These are phyloP conservation scores for Xylaria grammica DNA, from an alignment of 495 filamentous ascomycete species.

Conservation along the genomic window DNA sequence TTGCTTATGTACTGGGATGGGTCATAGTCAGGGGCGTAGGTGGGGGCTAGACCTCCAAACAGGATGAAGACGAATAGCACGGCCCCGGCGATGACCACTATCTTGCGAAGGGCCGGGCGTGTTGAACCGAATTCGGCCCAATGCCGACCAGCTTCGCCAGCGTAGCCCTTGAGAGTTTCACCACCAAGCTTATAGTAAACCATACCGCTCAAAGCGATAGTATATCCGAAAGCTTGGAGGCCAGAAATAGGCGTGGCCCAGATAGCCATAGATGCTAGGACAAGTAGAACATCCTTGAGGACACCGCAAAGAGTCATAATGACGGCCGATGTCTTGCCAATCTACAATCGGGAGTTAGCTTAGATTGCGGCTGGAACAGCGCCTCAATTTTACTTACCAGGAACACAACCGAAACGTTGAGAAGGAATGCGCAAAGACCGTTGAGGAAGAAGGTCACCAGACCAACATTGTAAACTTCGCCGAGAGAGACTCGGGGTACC, in stretches of 20 bases:
- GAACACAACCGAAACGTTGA: conserved; percentile 95
- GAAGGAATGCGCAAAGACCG: conserved; percentile 79
- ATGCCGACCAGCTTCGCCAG: conserved; percentile 67
- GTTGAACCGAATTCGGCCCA: conserved; percentile 88
- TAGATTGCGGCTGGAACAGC: not conserved
- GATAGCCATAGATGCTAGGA: conserved; percentile 85
- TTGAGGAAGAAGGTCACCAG: conserved; percentile 77
- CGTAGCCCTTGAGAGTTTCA: conserved; percentile 80
- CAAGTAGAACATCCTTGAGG: conserved; percentile 96
- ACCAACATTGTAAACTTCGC: conserved; percentile 76
- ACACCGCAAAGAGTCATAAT: conserved; percentile 98
- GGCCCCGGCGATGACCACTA: conserved; percentile 65
- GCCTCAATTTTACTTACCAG: conserved; percentile 64
- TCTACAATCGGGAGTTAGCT: conserved; percentile 59
- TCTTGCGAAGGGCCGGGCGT: conserved; percentile 76
- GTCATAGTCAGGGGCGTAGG: conserved; percentile 53
- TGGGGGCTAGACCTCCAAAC: conserved; percentile 60
- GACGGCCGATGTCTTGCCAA: conserved; percentile 94
- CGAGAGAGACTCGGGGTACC: conserved; percentile 70
- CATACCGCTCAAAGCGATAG: conserved; percentile 85
- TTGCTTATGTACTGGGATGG: conserved; percentile 49
- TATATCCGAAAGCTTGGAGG: conserved; percentile 94
- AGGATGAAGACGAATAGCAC: conserved; percentile 70
- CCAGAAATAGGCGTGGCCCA: conserved; percentile 81
- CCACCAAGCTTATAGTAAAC: conserved; percentile 96